These are phyloP conservation scores for Sporisorium reilianum DNA, from an alignment of 1,284 basidiomycete genomes.

Conservation along the genomic window DNA sequence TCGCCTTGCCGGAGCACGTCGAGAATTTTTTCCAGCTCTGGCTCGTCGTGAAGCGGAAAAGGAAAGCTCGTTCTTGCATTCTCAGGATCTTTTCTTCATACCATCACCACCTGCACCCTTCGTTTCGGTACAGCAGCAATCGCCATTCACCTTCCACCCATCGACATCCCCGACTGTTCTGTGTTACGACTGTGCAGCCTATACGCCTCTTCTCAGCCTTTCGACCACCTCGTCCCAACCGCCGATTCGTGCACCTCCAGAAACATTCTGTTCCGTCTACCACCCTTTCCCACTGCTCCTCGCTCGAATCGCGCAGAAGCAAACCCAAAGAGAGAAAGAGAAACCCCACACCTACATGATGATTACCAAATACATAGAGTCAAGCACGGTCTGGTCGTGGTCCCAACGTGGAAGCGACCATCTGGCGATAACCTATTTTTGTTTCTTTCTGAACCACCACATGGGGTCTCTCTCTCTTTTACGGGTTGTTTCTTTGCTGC, in stretches of 20 bases:
- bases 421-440: constrained; percentile 51
- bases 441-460: constrained; percentile 27
- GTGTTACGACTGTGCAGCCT: neutral
- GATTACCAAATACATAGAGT: constrained; percentile 57
- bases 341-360: constrained; percentile 24
- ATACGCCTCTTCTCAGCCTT: neutral
- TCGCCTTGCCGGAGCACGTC: constrained; percentile 1
- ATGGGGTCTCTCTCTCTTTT: neutral
- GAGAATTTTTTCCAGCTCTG: constrained; percentile 1
- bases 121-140: neutral
- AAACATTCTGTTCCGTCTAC: neutral
- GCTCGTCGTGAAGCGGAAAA: neutral
- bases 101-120: neutral
- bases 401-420: constrained; percentile 55
- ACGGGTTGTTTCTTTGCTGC: neutral
- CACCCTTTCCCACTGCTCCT: neutral
- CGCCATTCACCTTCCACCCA: neutral
- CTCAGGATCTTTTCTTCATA: neutral
- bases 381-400: constrained; percentile 54
- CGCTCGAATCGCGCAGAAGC: neutral
- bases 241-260: neutral
- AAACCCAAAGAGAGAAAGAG: neutral
- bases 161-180: neutral
- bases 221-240: neutral
- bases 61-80: neutral